These are phyloP conservation scores for Leucocoprinus leucothites DNA, from an alignment of 768 basidiomycete species.

Conservation along the genomic window DNA sequence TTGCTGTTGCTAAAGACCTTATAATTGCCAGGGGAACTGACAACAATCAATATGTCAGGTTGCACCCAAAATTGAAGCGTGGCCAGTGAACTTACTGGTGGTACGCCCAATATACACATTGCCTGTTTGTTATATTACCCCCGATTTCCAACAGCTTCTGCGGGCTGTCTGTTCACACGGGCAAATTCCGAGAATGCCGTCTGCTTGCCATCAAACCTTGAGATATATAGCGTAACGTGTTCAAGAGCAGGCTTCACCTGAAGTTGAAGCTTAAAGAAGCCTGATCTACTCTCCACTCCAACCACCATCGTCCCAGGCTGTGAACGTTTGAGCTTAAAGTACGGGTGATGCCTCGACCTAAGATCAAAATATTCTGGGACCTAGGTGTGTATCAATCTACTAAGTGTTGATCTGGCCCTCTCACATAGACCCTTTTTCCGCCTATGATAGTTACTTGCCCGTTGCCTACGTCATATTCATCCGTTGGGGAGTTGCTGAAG, in stretches of 20 bases:
- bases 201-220: no score
- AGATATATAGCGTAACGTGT: no score
- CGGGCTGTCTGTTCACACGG: no score
- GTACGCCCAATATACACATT: no score
- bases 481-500: conserved; percentile 1
- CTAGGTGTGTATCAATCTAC: conserved; percentile 6
- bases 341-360: background rate
- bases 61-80: background rate
- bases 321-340: no score
- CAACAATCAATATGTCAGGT: background rate
- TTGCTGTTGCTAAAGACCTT: conserved; percentile 7
- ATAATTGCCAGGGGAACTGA: conserved; percentile 11
- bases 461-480: background rate
- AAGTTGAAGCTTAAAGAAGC: no score
- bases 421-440: background rate
- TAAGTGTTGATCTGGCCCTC: background rate
- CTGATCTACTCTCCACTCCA: no score
- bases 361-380: conserved; percentile 14
- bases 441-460: conserved; percentile 3
- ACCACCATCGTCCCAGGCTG: background rate
- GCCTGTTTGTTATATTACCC: no score
- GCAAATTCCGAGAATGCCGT: no score
- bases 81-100: background rate
- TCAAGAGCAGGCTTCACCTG: no score
- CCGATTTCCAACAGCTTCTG: no score